These are phyloP conservation scores for Entophlyctis luteolus DNA, from an alignment of 192 early-diverging fungal species.

Conservation along the genomic window DNA sequence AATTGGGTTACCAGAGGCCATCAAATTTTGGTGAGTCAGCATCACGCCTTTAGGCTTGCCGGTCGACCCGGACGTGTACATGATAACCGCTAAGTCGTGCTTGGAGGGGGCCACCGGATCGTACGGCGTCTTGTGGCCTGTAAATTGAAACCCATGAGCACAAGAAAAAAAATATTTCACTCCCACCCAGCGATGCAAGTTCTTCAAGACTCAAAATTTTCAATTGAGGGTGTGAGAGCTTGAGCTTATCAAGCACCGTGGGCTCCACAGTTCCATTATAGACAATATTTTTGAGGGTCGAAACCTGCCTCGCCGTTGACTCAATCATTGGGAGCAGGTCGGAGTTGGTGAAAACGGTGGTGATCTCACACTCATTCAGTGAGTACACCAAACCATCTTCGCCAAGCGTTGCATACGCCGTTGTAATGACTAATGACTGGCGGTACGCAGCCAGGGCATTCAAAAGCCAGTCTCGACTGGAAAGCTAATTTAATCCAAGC, in stretches of 20 bases:
- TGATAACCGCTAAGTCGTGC: constrained; percentile 71
- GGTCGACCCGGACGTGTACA: constrained; percentile 85
- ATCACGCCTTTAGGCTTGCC: constrained; percentile 89
- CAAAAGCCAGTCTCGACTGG: constrained; percentile 57
- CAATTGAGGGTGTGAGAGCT: neutral
- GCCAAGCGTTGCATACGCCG: constrained; percentile 75
- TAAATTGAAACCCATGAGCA: neutral
- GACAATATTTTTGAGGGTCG: constrained; percentile 62
- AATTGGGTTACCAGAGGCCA: constrained; percentile 52
- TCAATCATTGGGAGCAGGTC: constrained; percentile 62
- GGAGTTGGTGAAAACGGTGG: constrained; percentile 67
- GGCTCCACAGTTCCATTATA: constrained; percentile 61
- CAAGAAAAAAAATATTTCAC: neutral
- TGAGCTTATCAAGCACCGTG: neutral
- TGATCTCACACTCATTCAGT: constrained; percentile 74
- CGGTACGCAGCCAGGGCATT: constrained; percentile 61
- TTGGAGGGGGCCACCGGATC: constrained; percentile 54
- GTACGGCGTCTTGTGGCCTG: constrained; percentile 57
- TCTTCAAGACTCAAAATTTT: constrained; percentile 45
- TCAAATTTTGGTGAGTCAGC: constrained; percentile 75
- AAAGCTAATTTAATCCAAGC: neutral
- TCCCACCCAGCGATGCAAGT: constrained; percentile 60
- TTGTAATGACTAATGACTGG: constrained; percentile 70
- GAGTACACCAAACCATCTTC: constrained; percentile 78
- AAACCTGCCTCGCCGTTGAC: constrained; percentile 55